Base-by-base conservation (phyloP, 805 yeast species). In the Ogataea siamensis region DNA sequence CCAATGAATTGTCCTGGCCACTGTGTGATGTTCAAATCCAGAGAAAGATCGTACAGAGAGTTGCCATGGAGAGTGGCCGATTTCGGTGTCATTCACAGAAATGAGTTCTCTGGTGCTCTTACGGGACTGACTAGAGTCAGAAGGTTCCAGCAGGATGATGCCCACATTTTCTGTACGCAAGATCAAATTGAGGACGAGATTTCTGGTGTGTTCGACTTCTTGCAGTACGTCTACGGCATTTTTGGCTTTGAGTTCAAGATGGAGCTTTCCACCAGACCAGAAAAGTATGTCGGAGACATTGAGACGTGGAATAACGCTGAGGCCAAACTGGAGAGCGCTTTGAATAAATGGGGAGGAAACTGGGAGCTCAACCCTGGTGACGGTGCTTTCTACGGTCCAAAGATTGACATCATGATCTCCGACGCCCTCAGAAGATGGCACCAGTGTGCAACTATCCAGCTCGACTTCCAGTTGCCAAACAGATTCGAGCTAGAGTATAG, bases 51-150 rank as follows among this genome's bases (percentile, higher is more conserved):
- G 2, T 91, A 93, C 70, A 78, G 96, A 62, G 98, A 93, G 67
- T 73, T 91, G 64, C 99, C 99, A 57, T 85, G 95, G 95, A 85
- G 99, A 74, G 94, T 87, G 68, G 96, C 98, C 43, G 99, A 91
- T 66, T 89, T 89, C 50, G 96, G 97, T 67, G 97, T 91, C 38
- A 75, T 91, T 52, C 99, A 91, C 72, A 82, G 99, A 74, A 91
- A 91, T 64, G 99, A 91, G 67, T 86, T 83, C 54, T 80, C 93
- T 28, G 98, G 98, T 67, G 97, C 98, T 9, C 73, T 91, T 51
- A 80, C 96, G 28, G 93, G 93, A 34, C 79, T 91, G 64, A 93
- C 99, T 40, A 84, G 99, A 70, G 98, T 93, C 32, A 85, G 99
- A 71, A 81, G 98, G 68, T 91, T 91, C 85, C 99, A 91, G 68